Evolutionary conservation across 805 yeast species (phyloP).

Genomic region (Cyberlindnera veronae): DNA sequence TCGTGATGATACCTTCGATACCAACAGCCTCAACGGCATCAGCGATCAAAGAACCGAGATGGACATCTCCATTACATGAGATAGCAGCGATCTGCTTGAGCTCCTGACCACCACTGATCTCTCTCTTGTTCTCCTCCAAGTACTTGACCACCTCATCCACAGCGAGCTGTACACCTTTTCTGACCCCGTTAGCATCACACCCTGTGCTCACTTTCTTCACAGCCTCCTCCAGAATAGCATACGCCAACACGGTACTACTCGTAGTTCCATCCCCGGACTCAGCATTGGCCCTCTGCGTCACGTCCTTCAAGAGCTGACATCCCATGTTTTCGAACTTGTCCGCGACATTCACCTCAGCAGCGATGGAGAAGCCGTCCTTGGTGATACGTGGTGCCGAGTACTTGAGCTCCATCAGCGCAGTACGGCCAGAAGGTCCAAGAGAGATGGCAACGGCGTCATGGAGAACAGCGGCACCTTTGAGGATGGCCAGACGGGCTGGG

Average conservation of each 20-base stretch:
- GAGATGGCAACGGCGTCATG: constrained; percentile 97
- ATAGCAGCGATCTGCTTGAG: constrained; percentile 98
- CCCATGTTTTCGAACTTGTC: constrained; percentile 97
- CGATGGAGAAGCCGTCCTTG: constrained; percentile 98
- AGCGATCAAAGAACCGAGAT: constrained; percentile 88
- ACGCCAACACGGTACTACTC: constrained; percentile 93
- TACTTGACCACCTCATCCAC: constrained; percentile 88
- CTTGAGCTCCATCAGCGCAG: constrained; percentile 92
- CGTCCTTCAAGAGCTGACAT: constrained; percentile 92
- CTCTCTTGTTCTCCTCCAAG: constrained; percentile 82
- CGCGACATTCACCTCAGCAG: constrained; percentile 73
- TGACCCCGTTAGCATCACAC: constrained; percentile 96
- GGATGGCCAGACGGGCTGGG: constrained; percentile 91
- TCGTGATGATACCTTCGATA: constrained; percentile 97
- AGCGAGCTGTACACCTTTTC: constrained; percentile 96
- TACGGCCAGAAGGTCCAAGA: constrained; percentile 97
- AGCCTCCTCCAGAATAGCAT: constrained; percentile 91
- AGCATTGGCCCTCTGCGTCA: constrained; percentile 95
- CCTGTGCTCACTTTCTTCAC: constrained; percentile 98
- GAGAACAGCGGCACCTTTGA: constrained; percentile 90
- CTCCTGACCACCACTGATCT: constrained; percentile 89
- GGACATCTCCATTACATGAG: constrained; percentile 93
- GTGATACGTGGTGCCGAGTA: constrained; percentile 98
- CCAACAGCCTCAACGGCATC: constrained; percentile 98
- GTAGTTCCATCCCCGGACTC: constrained; percentile 99